phyloP scores from a whole-genome alignment of 495 filamentous ascomycete genomes.

The Aspergillus funiculosus region DNA sequence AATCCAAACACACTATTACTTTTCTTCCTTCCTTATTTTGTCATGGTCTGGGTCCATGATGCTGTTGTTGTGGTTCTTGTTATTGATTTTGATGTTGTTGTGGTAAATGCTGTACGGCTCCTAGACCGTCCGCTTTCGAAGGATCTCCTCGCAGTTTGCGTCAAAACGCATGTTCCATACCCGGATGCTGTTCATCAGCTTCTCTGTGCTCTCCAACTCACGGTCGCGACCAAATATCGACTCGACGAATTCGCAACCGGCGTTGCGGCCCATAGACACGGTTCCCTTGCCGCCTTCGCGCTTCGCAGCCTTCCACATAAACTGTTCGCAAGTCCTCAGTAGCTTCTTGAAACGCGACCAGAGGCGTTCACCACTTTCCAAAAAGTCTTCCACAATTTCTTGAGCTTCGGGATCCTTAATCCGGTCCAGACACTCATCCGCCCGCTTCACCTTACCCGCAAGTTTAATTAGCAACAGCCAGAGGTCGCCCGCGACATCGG shows the following conservation, averaged over 20 bases:
- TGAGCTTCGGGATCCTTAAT: slow-evolving; percentile 65
- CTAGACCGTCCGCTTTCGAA: slow-evolving; percentile 44
- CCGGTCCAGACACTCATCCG: slow-evolving; percentile 71
- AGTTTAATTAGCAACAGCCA: slow-evolving; percentile 95
- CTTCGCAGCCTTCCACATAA: slow-evolving; percentile 79
- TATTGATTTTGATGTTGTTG: slow-evolving; percentile 2
- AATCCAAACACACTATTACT: neutral
- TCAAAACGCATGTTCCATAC: slow-evolving; percentile 95
- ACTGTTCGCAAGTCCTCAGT: slow-evolving; percentile 84
- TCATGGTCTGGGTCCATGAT: neutral
- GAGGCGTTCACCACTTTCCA: slow-evolving; percentile 83
- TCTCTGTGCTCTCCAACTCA: slow-evolving; percentile 88
- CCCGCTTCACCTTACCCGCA: slow-evolving; percentile 91
- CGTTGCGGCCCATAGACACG: slow-evolving; percentile 82
- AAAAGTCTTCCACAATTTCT: slow-evolving; percentile 85
- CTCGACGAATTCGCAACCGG: slow-evolving; percentile 93
- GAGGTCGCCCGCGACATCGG: slow-evolving; percentile 88
- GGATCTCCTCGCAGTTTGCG: slow-evolving; percentile 90
- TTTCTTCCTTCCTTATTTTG: neutral
- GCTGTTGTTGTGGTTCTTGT: slow-evolving; percentile 12
- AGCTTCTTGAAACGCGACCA: slow-evolving; percentile 82
- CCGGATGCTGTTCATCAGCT: slow-evolving; percentile 86
- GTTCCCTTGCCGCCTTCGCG: slow-evolving; percentile 54
- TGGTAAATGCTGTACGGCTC: slow-evolving; percentile 3
- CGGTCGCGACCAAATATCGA: slow-evolving; percentile 93